Base-by-base conservation (phyloP, 2,329 filamentous ascomycete species). In the Aspergillus neotritici region DNA sequence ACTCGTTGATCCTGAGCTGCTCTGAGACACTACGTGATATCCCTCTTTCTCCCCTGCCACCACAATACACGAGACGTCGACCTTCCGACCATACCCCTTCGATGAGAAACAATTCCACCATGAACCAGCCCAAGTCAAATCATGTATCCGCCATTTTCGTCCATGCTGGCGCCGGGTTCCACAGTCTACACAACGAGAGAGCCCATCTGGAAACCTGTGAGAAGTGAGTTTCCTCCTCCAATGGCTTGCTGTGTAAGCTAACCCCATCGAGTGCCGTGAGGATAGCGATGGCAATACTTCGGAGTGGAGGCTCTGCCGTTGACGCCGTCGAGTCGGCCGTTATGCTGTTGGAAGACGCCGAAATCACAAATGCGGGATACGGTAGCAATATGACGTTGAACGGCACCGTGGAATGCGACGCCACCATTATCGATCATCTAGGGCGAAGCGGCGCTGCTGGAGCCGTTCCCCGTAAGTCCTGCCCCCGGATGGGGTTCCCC, bases 321-420 rank as follows among this genome's bases (percentile, higher is more conserved):
- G 88, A 97, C 60, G 93, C 90, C 12, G 85, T 96, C 15, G 93
- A 96, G 66, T 84, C 86, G 39, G 88, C 93, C 25, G 82, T 98
- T 57, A 87, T 84, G 54, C 75, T 87, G 14, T 80, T 98, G 13
- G 93, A 98, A 68, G 87, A 98, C 62, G 83, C 86, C 44, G 89
- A 96, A 58, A 94, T 98, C 53, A 98, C 94, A 30, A 98, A 98
- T 64, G 87, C 91, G 31, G 93, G 93, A 0, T 97, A 86, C 62
- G 93, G 94, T 36, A 98, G 93, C 68, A 98, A 98, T 58, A 73
- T 98, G 16, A 84, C 87, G 34, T 86, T 94, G 50, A 85, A 96
- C 54, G 93, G 93, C 1, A 79, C 82, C 1, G 93, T 97, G 10
- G 93, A 98, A 65, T 94, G 90, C 55, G 93, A 98, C 71, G 93